A percentile compares a stretch with the other conserved stretches of the same genome.
Conservation (phyloP, 2,329 filamentous ascomycete genomes). For the Colletotrichum zoysiae region DNA sequence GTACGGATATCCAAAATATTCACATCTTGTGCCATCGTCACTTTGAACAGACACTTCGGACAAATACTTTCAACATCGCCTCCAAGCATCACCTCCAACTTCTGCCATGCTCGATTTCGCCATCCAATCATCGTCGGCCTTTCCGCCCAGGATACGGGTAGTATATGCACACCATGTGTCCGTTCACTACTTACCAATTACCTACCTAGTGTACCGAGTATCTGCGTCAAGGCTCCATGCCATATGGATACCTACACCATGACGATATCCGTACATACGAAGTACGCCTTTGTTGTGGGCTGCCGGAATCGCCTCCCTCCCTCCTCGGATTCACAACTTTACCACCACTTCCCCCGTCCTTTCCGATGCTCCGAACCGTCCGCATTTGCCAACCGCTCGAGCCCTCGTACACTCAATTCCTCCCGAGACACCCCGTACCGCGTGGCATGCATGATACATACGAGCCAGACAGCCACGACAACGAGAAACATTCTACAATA, state of each 20-base stretch:
- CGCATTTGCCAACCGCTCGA: not conserved
- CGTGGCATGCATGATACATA: too few relatives aligned
- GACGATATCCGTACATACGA: too few relatives aligned
- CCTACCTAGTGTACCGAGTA: too few relatives aligned
- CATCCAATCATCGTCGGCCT: constrained; percentile 14
- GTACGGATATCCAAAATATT: too few relatives aligned
- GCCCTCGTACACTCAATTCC: not conserved
- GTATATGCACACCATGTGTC: too few relatives aligned
- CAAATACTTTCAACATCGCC: too few relatives aligned
- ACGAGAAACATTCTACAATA: not conserved
- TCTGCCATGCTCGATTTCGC: not conserved
- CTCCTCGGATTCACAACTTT: constrained; percentile 11
- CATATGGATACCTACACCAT: too few relatives aligned
- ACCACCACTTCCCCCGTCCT: constrained; percentile 6
- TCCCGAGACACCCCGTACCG: not conserved
- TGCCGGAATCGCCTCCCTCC: constrained; percentile 1
- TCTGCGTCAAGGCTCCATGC: too few relatives aligned
- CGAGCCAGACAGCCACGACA: not conserved
- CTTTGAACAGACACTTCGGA: not conserved
- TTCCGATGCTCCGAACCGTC: not conserved
- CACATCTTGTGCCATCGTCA: not conserved
- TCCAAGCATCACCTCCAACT: too few relatives aligned
- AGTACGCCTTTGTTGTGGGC: not conserved
- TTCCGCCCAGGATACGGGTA: not conserved
- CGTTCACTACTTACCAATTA: too few relatives aligned